Conservation (phyloP, 805 yeast genomes). For the Cyberlindnera veronae region DNA sequence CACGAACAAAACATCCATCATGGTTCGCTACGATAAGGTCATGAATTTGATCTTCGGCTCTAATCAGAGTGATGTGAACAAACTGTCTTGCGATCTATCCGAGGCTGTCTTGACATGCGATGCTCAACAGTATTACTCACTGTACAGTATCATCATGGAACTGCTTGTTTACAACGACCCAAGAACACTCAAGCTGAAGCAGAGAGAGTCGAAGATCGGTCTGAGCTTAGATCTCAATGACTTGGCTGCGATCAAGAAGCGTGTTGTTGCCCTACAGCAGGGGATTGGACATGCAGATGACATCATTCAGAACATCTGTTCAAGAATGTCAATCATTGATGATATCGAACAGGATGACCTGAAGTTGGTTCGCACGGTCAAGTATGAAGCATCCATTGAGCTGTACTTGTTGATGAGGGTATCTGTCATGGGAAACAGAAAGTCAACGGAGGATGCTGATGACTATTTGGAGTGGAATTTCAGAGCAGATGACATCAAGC, state of each 20-base stretch:
- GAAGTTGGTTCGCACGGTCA: slow-evolving; percentile 36
- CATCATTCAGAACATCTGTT: slow-evolving; percentile 45
- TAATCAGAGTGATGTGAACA: slow-evolving; percentile 36
- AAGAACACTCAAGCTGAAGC: slow-evolving; percentile 49
- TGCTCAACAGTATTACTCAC: slow-evolving; percentile 65
- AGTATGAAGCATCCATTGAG: slow-evolving; percentile 37
- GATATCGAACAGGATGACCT: slow-evolving; percentile 47
- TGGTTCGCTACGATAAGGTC: slow-evolving; percentile 56
- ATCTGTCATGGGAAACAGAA: slow-evolving; percentile 33
- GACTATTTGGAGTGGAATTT: slow-evolving; percentile 58
- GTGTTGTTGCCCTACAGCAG: slow-evolving; percentile 47
- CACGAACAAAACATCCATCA: slow-evolving; percentile 60
- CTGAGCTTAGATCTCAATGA: slow-evolving; percentile 71
- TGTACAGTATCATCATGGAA: slow-evolving; percentile 60
- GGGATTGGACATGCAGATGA: slow-evolving; percentile 39
- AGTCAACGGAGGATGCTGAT: slow-evolving; percentile 25
- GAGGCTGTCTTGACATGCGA: slow-evolving; percentile 64
- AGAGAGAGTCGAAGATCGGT: slow-evolving; percentile 60
- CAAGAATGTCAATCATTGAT: slow-evolving; percentile 45
- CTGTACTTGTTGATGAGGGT: slow-evolving; percentile 44
- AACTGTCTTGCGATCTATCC: slow-evolving; percentile 64
- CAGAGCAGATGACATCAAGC: slow-evolving; percentile 62
- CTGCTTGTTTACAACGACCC: slow-evolving; percentile 76
- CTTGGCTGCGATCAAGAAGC: slow-evolving; percentile 42
- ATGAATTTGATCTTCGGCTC: slow-evolving; percentile 36